Conservation (phyloP, 495 filamentous ascomycete species). For the Penicillium daleae region DNA sequence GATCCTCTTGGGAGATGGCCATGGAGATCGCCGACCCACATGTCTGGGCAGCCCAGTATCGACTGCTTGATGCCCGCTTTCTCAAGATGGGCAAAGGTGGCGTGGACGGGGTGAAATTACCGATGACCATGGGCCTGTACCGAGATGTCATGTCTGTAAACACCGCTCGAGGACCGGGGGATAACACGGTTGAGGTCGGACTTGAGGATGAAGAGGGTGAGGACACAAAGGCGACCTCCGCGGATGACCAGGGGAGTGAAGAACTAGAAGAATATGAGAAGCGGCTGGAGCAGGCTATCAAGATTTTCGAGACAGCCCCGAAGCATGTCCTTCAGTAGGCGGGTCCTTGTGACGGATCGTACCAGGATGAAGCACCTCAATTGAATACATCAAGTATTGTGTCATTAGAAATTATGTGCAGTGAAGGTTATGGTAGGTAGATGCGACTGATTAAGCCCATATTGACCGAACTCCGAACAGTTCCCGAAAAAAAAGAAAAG, state of each 20-base stretch:
- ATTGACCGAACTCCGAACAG: conserved; percentile 8
- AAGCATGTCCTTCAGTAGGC: conserved; percentile 20
- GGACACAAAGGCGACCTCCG: background rate
- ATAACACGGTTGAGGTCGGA: conserved; percentile 18
- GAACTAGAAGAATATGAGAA: conserved; percentile 33
- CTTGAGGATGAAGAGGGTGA: conserved; percentile 9
- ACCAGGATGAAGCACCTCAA: background rate
- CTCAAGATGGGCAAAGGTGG: conserved; percentile 22
- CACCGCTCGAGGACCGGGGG: conserved; percentile 8
- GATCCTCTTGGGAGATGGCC: conserved; percentile 28
- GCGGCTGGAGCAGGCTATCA: conserved; percentile 28
- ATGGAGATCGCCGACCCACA: conserved; percentile 33
- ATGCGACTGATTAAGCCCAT: conserved; percentile 2
- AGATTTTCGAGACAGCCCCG: conserved; percentile 29
- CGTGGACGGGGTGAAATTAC: conserved; percentile 20
- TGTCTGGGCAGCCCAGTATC: conserved; percentile 37
- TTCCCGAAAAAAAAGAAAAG: conserved; percentile 11
- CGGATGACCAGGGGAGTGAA: conserved; percentile 19
- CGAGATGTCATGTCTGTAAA: conserved; percentile 32
- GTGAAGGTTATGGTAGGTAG: conserved; percentile 13
- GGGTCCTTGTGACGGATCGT: background rate
- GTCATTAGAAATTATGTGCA: conserved; percentile 24
- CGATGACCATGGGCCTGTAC: conserved; percentile 28
- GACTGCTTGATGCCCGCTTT: conserved; percentile 28
- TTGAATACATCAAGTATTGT: conserved; percentile 1